Conservation (phyloP, 768 basidiomycete species). For the Mycena chlorophos region DNA sequence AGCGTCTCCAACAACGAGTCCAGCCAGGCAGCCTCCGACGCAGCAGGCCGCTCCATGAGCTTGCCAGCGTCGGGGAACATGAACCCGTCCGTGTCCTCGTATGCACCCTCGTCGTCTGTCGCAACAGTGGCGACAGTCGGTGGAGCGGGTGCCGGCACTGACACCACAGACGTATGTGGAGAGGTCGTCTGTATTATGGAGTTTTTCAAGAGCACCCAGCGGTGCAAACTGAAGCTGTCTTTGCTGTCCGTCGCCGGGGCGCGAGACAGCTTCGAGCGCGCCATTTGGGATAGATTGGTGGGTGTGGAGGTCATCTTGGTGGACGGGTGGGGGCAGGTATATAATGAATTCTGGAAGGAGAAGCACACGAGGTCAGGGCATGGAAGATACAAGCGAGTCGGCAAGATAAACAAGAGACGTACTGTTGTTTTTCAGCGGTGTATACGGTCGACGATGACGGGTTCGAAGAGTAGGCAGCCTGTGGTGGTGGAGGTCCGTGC, state of each 20-base stretch:
- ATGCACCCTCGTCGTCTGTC: constrained; percentile 47
- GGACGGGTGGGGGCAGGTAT: constrained; percentile 20
- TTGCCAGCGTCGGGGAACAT: constrained; percentile 79
- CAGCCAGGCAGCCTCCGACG: constrained; percentile 78
- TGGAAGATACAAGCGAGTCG: no score
- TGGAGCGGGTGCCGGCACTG: constrained; percentile 38
- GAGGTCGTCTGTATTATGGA: constrained; percentile 67
- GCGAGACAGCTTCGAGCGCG: constrained; percentile 70
- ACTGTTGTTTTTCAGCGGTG: constrained; percentile 45
- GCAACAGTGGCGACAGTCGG: constrained; percentile 29
- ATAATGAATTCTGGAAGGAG: no score
- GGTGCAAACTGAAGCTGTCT: constrained; percentile 76
- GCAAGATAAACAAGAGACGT: constrained; percentile 11
- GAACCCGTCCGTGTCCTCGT: constrained; percentile 68
- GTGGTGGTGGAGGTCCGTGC: constrained; percentile 79
- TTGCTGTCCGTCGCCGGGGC: constrained; percentile 52
- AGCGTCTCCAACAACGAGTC: constrained; percentile 77
- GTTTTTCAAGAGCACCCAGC: constrained; percentile 89
- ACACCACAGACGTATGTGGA: no score
- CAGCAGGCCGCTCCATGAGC: constrained; percentile 43
- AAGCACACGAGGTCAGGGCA: constrained; percentile 13
- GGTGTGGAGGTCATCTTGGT: constrained; percentile 51
- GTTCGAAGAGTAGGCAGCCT: constrained; percentile 86
- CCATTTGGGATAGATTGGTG: constrained; percentile 58
- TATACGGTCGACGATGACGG: constrained; percentile 87